A percentile compares a stretch with the other conserved stretches of the same genome.
phyloP scores from a whole-genome alignment of 208 protist genomes.

The Crithidia sp. region DNA sequence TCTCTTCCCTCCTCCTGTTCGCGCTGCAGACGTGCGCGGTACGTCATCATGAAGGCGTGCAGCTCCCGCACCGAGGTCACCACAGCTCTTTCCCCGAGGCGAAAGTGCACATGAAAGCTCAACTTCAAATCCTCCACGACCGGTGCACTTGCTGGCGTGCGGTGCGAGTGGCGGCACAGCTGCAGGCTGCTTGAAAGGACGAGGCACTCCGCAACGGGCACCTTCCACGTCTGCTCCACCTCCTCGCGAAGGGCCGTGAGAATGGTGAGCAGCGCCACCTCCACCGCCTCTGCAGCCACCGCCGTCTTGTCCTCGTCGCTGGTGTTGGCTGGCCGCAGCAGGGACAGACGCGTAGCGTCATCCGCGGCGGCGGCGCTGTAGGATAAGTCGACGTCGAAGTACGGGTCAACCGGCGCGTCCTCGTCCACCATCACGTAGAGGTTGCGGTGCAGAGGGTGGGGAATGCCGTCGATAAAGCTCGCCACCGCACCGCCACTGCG shows the following conservation, averaged over 20 bases:
- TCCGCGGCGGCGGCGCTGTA: slow-evolving; percentile 16
- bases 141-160: background rate
- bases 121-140: slow-evolving; percentile 54
- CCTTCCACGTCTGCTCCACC: slow-evolving; percentile 44
- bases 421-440: slow-evolving; percentile 86
- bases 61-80: slow-evolving; percentile 63
- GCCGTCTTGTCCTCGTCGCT: background rate
- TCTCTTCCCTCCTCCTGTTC: slow-evolving; percentile 4
- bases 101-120: slow-evolving; percentile 87
- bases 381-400: slow-evolving; percentile 83
- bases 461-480: slow-evolving; percentile 62
- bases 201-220: slow-evolving; percentile 49
- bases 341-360: background rate
- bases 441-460: slow-evolving; percentile 50
- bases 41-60: slow-evolving; percentile 55
- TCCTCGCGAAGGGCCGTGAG: slow-evolving; percentile 40
- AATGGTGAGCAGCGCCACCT: slow-evolving; percentile 45
- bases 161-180: background rate
- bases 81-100: slow-evolving; percentile 42
- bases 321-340: slow-evolving; percentile 6
- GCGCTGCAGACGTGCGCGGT: slow-evolving; percentile 40
- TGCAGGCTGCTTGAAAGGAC: slow-evolving; percentile 77
- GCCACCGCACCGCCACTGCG: slow-evolving; percentile 29
- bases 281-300: slow-evolving; percentile 29
- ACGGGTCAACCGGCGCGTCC: slow-evolving; percentile 71